phyloP scores from a whole-genome alignment of 2,329 filamentous ascomycete genomes.

The Dryadomyces sulphureus region DNA sequence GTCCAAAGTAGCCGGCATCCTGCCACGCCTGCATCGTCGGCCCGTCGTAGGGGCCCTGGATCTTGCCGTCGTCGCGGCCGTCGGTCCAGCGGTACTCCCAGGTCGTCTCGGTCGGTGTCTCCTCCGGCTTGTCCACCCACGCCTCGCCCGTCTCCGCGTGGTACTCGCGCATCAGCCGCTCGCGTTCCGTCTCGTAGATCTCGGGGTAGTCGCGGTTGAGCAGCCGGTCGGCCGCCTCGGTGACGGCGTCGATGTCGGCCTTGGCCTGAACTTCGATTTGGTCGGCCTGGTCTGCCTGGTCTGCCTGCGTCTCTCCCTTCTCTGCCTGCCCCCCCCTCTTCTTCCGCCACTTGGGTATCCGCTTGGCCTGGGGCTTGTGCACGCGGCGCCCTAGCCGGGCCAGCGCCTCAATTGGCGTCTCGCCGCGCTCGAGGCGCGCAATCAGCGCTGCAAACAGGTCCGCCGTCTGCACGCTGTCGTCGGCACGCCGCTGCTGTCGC shows the following conservation, averaged over 20 bases:
- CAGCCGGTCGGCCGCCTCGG: constrained; percentile 77
- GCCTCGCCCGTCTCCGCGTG: constrained; percentile 26
- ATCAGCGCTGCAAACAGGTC: constrained; percentile 68
- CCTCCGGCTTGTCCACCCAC: constrained; percentile 2
- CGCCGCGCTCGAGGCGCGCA: constrained; percentile 55
- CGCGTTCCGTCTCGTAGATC: constrained; percentile 83
- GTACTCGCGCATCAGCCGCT: constrained; percentile 71
- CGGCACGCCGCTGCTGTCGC: constrained; percentile 52
- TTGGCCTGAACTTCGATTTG: constrained; percentile 55
- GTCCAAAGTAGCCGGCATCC: constrained; percentile 81
- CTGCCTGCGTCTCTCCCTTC: constrained; percentile 21
- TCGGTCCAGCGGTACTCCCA: constrained; percentile 96
- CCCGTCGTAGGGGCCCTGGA: constrained; percentile 78
- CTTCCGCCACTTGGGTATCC: constrained; percentile 51
- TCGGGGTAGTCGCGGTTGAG: constrained; percentile 71
- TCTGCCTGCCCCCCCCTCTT: constrained; percentile 35
- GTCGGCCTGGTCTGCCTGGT: constrained; percentile 40
- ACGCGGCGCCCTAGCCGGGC: constrained; percentile 59
- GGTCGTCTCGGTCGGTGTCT: constrained; percentile 12
- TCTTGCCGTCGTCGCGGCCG: constrained; percentile 61
- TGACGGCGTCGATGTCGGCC: constrained; percentile 65
- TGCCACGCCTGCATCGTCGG: constrained; percentile 83
- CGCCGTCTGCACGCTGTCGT: constrained; percentile 77
- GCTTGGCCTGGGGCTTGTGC: constrained; percentile 39
- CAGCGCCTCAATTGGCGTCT: constrained; percentile 79